These are phyloP conservation scores for Neurospora discreta DNA, from an alignment of 495 filamentous ascomycete species.

Conservation along the genomic window DNA sequence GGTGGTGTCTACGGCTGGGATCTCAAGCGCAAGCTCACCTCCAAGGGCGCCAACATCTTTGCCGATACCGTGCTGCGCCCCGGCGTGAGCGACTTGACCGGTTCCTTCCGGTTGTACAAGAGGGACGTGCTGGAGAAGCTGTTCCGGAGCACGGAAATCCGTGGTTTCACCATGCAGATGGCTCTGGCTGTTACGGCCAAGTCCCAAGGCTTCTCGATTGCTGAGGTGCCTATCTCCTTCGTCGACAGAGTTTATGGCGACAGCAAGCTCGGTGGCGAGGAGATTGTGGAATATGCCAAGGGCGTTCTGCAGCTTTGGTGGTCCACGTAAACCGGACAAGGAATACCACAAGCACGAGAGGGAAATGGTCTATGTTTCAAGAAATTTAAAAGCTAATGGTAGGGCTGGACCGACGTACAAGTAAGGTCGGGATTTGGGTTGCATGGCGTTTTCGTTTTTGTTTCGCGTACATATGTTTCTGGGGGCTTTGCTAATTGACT, in stretches of 20 bases:
- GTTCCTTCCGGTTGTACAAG: constrained; percentile 91
- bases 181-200: constrained; percentile 80
- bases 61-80: constrained; percentile 89
- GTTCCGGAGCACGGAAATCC: constrained; percentile 78
- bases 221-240: constrained; percentile 90
- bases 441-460: constrained; percentile 11
- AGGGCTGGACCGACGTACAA: constrained; percentile 4
- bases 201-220: constrained; percentile 80
- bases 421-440: not conserved
- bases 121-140: constrained; percentile 79
- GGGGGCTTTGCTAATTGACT: not conserved
- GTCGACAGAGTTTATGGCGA: constrained; percentile 94
- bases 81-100: constrained; percentile 93
- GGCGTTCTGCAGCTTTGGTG: constrained; percentile 80
- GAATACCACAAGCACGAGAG: not conserved
- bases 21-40: constrained; percentile 88
- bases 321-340: constrained; percentile 34
- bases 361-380: not conserved
- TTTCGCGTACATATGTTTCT: not conserved
- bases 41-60: constrained; percentile 85
- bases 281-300: constrained; percentile 98
- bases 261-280: constrained; percentile 84
- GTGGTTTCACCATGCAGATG: constrained; percentile 99
- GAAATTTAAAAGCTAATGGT: not conserved
- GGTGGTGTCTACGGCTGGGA: constrained; percentile 98